Evolutionary conservation across 106 monocot genomes (phyloP), one percentile per base, ranked within the genome.

Genomic region (Apostasia ramifera): DNA sequence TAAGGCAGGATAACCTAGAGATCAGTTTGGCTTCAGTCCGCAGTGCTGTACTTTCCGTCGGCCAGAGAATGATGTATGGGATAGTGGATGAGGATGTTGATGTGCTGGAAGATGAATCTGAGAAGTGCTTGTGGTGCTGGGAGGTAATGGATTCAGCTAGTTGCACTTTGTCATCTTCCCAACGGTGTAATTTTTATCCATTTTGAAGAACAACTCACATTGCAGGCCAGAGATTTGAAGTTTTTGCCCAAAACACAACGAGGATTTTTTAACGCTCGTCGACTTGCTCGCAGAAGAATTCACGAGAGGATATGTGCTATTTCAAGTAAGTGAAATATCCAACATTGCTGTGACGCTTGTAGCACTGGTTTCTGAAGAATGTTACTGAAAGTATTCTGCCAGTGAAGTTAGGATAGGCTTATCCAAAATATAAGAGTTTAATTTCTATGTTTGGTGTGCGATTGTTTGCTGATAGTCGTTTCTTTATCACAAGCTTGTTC

Each of bases 111-210:
- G 97, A 97, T 78, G 79, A 81, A 63, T 83, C 92, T 51, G 86
- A 84, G 26, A 63, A 71, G 4, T 83, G 89, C 62, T 74, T 97
- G 1, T 97, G 97, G 97, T 97, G 97, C 66, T 97, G 97, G 97
- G 92, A 97, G 97, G 97, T 92, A 70, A 74, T 70, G 40, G 63
- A 11, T 69, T 57, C 11, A 14, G 10, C 7, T 47, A 5, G 2
- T 53, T 66, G 56, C 26, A 42, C 40, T 48, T 48, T 50, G 12
- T 74, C 40, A 39, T 68, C 9, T 11, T 8, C 5, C 40, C 11
- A 37, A 11, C 44, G 0, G 9, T 52, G 11, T 53, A 61, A 6
- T 46, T 3, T 53, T 59, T 46, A 15, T 59, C 44, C 41, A 12
- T 65, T 2, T 57, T n/a, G 57, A 3, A 38, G 1, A 5, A 47